These are phyloP conservation scores for Parietaria judaica DNA, from an alignment of 306 rosid genomes.

Conservation along the genomic window DNA sequence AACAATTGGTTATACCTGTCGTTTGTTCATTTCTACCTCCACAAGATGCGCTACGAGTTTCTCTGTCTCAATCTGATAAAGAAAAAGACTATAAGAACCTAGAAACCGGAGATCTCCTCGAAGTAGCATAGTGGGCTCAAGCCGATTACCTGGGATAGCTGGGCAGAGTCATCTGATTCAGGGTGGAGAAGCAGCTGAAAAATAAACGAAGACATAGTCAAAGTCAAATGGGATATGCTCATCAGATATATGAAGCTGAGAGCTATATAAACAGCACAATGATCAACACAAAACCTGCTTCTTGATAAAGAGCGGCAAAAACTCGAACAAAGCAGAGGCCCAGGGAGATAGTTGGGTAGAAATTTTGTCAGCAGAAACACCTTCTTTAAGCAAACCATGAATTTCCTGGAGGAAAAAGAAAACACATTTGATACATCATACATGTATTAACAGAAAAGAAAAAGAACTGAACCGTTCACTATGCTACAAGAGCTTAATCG, in stretches of 20 bases:
- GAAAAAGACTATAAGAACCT: conserved; percentile 19
- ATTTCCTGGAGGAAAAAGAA: conserved; percentile 60
- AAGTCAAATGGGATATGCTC: neutral
- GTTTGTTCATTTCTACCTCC: conserved; percentile 84
- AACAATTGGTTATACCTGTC: conserved; percentile 42
- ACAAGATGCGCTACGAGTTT: conserved; percentile 94
- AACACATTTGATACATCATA: neutral
- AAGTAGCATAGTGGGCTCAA: neutral
- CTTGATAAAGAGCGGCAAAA: conserved; percentile 86
- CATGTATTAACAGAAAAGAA: neutral
- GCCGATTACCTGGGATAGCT: conserved; percentile 80
- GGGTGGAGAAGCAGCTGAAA: conserved; percentile 84
- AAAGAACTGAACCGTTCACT: neutral
- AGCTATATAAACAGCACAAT: too few species aligned
- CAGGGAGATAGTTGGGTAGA: conserved; percentile 87
- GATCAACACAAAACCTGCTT: conserved; percentile 45
- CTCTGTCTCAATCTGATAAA: conserved; percentile 86
- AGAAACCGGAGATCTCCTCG: conserved; percentile 11
- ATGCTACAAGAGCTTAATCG: neutral
- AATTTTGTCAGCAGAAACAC: conserved; percentile 61
- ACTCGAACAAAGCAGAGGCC: conserved; percentile 96
- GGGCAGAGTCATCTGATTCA: conserved; percentile 98
- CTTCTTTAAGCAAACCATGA: conserved; percentile 69
- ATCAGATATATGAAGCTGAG: neutral
- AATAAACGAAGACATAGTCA: neutral